Evolutionary conservation across 163 green algal genomes (phyloP), one percentile per base, ranked within the genome.

Genomic region (Scenedesmus sp.): DNA sequence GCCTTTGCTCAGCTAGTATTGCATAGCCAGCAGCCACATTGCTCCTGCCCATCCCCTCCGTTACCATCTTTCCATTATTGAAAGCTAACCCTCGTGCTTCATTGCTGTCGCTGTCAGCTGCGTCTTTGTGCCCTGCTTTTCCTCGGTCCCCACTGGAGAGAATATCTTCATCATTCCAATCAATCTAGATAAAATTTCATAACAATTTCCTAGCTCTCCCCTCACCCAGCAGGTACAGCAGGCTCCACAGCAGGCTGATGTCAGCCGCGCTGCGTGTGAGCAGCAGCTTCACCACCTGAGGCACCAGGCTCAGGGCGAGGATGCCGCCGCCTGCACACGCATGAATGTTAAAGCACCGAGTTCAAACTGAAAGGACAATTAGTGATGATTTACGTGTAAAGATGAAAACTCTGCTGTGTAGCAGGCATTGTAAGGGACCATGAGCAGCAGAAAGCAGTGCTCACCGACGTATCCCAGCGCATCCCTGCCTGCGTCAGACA

Each of bases 281-380:
- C 20, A 90, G 59, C 52, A 90, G 86, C 86, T 90, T 84, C 18
- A 90, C 67, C 9, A 90, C 60, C 70, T 88, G 83, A 18, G 86
- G 86, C 12, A 90, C 64, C 46, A 90, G 64, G 86, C 86, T 90
- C 23, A 90, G 70, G 15, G 86, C 86, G 18, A 90, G 64, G 52
- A 90, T 70, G 64, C 86, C 66, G 1, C 86, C 86, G 5, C 70
- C 70, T 79, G 70, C 70, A 79, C 3, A 79, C 66, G 6, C 66
- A 76, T 70, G 62, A 12, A 18, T 70, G 4, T 13, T 3, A 5
- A 16, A 70, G 10, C 62, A 70, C 10, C 10, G 23, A 23, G 18
- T 23, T 3, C 7, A 20, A 4, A 23, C 8, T 18, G 62, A 23
- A 13, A 16, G 18, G 62, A 18, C 18, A 3, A 12, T 13, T 3